phyloP scores from a whole-genome alignment of 2,329 filamentous ascomycete genomes.

The Cercospora zeina region DNA sequence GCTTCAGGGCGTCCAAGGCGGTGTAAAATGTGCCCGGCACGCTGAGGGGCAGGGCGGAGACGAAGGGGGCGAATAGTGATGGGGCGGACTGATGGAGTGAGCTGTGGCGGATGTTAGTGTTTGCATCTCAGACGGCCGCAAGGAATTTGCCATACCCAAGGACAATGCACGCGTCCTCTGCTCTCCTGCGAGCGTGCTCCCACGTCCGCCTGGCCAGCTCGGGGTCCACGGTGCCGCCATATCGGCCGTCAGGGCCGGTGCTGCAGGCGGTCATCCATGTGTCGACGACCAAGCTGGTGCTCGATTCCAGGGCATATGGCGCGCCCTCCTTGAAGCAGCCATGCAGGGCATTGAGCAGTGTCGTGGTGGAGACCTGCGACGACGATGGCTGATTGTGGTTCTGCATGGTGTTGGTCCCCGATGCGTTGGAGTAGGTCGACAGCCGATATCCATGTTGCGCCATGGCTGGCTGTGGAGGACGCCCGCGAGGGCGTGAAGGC shows the following conservation, averaged over 20 bases:
- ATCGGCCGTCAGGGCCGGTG: slow-evolving; percentile 65
- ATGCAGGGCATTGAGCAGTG: slow-evolving; percentile 87
- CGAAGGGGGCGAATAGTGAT: slow-evolving; percentile 77
- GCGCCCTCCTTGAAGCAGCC: slow-evolving; percentile 80
- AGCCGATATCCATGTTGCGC: slow-evolving; percentile 61
- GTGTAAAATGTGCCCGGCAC: slow-evolving; percentile 75
- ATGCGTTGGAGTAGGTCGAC: slow-evolving; percentile 63
- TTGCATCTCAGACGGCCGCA: background rate
- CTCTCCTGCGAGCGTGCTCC: slow-evolving; percentile 92
- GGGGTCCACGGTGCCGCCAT: slow-evolving; percentile 76
- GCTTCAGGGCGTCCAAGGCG: slow-evolving; percentile 76
- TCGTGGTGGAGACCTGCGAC: slow-evolving; percentile 82
- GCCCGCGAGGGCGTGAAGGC: slow-evolving; percentile 31
- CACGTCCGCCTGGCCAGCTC: slow-evolving; percentile 79
- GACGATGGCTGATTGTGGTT: slow-evolving; percentile 54
- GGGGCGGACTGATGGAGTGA: slow-evolving; percentile 87
- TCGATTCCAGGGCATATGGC: slow-evolving; percentile 84
- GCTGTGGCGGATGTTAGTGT: slow-evolving; percentile 48
- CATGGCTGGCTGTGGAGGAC: slow-evolving; percentile 17
- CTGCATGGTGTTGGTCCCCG: slow-evolving; percentile 54
- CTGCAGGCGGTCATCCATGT: slow-evolving; percentile 86
- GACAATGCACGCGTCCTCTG: slow-evolving; percentile 91
- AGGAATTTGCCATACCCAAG: slow-evolving; percentile 63
- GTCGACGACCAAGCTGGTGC: slow-evolving; percentile 89
- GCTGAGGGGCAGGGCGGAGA: slow-evolving; percentile 75